Base-by-base conservation (phyloP, 129 eudicot species). In the Lactuca saligna region DNA sequence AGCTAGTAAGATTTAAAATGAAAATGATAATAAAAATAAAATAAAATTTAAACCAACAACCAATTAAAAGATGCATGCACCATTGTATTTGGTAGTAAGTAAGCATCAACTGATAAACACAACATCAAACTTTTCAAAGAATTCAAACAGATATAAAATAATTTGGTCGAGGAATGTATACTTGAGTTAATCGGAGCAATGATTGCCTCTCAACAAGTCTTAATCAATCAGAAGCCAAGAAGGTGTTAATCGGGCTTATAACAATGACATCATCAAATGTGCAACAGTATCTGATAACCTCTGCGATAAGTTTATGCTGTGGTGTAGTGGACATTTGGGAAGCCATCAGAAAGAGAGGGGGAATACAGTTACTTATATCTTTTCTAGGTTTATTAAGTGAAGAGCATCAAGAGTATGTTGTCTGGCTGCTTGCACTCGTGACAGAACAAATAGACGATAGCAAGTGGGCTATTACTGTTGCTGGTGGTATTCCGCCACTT, bases 391-490 rank as follows among this genome's bases (percentile, higher is more conserved):
- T 89, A 68, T 85, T 92, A 17, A 81, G 92, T 66, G 92, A 89
- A 71, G 87, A 85, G 37, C 87, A 89, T 81, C 96, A 89, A 68
- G 92, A 86, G 66, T 84, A 78, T 75, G 87, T 84, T 17, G 87
- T 86, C 42, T 76, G 81, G 71, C 57, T 89, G 77, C 85, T 89
- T 13, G 83, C 82, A 56, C 77, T 89, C 61, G 69, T 89, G 60
- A 79, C 82, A 25, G 84, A 81, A 70, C 87, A 85, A 72, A 83
- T 81, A 35, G 92, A 86, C 68, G 96, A 89, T 68, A 89, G 96
- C 85, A 89, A 85, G 79, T 89, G 96, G 96, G 92, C 96, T n/a
- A 83, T 89, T 42, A 89, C 96, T 15, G 96, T 91, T 8, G 89
- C 96, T 33, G 96, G 96, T 14, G 96, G 96, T 53, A 88, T 88